Evolutionary conservation across 441 rosid species (phyloP).

Genomic region (Hypseocharis bilobata): DNA sequence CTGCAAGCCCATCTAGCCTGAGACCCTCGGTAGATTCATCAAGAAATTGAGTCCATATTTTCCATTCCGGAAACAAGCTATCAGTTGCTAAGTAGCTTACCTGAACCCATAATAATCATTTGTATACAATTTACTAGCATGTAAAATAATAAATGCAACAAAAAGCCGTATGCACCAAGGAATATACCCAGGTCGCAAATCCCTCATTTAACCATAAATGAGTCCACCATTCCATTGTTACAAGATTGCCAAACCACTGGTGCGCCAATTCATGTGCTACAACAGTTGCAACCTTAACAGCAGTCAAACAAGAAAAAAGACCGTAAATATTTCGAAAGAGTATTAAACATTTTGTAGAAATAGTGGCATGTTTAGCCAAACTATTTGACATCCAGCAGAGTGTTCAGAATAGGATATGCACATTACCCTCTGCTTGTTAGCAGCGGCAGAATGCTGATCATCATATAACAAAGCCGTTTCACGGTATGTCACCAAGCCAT

Average conservation of each 20-base stretch:
- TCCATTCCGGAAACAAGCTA: conserved; percentile 88
- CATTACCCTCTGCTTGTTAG: conserved; percentile 81
- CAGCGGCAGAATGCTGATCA: conserved; percentile 84
- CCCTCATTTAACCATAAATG: conserved; percentile 96
- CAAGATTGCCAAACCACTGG: conserved; percentile 98
- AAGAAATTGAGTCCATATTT: conserved; percentile 94
- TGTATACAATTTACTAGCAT: not conserved
- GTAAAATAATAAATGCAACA: not conserved
- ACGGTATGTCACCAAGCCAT: conserved; percentile 85
- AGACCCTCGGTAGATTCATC: conserved; percentile 76
- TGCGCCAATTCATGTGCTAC: conserved; percentile 97
- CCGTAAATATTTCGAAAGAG: too few species aligned
- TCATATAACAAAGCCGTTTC: conserved; percentile 84
- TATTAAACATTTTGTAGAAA: conserved; percentile 2
- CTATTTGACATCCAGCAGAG: conserved; percentile 4
- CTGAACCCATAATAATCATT: conserved; percentile 37
- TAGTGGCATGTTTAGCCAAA: conserved; percentile 4
- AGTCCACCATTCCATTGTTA: conserved; percentile 99
- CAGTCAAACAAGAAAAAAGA: conserved; percentile 10
- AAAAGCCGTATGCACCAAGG: conserved; percentile 8
- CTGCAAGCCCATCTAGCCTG: conserved; percentile 80
- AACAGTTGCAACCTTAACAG: conserved; percentile 66
- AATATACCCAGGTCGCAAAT: conserved; percentile 89
- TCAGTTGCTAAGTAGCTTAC: conserved; percentile 90
- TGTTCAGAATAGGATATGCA: not conserved